Evolutionary conservation across 2,329 filamentous ascomycete genomes (phyloP), one percentile per base, ranked within the genome.

Genomic region (Pseudocercospora eumusae): DNA sequence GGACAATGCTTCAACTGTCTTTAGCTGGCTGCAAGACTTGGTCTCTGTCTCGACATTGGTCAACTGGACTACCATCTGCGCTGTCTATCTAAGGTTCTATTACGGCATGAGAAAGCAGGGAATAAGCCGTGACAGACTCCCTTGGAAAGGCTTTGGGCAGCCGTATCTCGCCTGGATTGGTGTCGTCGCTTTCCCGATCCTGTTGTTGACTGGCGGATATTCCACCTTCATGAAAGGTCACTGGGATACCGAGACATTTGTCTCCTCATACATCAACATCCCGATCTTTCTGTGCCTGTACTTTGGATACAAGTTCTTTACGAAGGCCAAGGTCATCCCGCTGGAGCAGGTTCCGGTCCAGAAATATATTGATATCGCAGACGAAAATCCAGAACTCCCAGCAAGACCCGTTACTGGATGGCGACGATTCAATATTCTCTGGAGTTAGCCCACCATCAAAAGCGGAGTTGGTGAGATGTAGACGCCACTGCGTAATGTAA

Each of bases 1-100:
- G 1, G 20, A 63, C 25, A 58, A 36, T n/a, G 63, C 63, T 4
- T 63, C 63, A 10, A 65, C 63, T 7, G 63, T 64, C 28, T 88
- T 86, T 85, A 81, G 79, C 0, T 88, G 86, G 86, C 74, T 88
- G 20, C 85, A 88, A 69, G 87, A 88, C 62, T 81, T 88, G 47
- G 84, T 88, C 58, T 85, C 85, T 11, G 86, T 88, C 0, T 87
- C 85, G 0, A 88, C 88, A 71, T 85, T 88, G 74, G 75, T 89
- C 9, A 84, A 83, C 59, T 88, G 86, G 86, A 81, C 83, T 66
- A 80, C 83, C 63, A 89, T 89, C 63, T 82, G 85, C 11, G 77
- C 87, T 54, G 82, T 86, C 0, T 88, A 85, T 0, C 75, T 88
- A 21, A 84, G 86, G 27, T 89, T 88, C 77, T 84, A 86, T 33